Base-by-base conservation (phyloP, 2,329 filamentous ascomycete genomes). In the Venturia aucupariae region DNA sequence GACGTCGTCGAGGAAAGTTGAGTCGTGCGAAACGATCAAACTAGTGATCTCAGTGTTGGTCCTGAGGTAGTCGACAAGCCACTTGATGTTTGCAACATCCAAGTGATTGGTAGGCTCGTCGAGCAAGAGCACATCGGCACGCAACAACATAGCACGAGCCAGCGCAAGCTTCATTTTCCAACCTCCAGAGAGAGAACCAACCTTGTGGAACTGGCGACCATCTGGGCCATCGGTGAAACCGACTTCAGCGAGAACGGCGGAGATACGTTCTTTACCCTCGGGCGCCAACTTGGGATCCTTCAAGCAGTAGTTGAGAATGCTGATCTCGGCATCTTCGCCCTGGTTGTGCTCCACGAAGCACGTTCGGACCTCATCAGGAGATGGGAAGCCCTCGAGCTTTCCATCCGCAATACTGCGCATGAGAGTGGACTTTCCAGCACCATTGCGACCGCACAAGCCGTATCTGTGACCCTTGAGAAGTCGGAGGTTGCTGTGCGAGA, bases 121-220 rank as follows among this genome's bases (percentile, higher is more conserved):
- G 65, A 99, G 86, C 62, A 99, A 82, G 65, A 99, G 84, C 61
- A 99, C 92, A 75, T 99, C 94, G n/a, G 94, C 93, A 73, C 88
- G 90, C 82, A 94, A 90, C 72, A 99, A 84, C 92, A 99, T 97
- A 68, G 94, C 94, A 72, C 94, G 86, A 62, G 94, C 94, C 76
- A 99, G 79, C 69, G 94, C 94, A 67, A 99, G 81, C 86, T 99
- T 99, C 94, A 99, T 99, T 85, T 97, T 97, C 94, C 94, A 99
- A 74, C 94, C 94, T 78, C 94, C 94, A 54, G 94, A 97, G 42
- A 99, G 80, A 24, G 93, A 97, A 70, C 94, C 94, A 66, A 99
- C 94, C 71, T 89, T 90, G 75, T 97, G 86, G 6, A 87, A 84
- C 77, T 97, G 94, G 66, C 91, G 86, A 66, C 93, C 94, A 69